Evolutionary conservation across 495 filamentous ascomycete species (phyloP).

Genomic region (Beverwykella pulmonaria): DNA sequence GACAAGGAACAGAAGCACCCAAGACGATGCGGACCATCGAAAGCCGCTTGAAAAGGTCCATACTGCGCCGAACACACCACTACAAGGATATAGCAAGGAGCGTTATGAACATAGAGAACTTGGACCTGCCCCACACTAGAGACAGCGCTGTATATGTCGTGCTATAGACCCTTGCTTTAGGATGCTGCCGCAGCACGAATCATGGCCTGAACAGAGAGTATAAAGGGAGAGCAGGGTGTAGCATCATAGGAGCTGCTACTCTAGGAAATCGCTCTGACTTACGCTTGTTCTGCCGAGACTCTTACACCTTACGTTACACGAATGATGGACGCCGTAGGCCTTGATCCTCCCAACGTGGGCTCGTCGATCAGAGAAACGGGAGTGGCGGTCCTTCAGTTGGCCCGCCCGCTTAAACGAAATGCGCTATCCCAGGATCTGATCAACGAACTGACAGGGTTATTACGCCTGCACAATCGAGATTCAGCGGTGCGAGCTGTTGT

Average conservation of each 20-base stretch:
- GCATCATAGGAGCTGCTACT: not conserved
- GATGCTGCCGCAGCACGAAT: not conserved
- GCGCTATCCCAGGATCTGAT: conserved; percentile 23
- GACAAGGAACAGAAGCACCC: not conserved
- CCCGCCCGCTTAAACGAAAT: conserved; percentile 29
- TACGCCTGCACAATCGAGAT: conserved; percentile 14
- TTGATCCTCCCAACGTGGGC: conserved; percentile 12
- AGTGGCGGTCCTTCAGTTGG: conserved; percentile 23
- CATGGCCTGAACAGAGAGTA: not conserved
- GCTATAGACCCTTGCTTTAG: not conserved
- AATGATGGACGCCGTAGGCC: not conserved
- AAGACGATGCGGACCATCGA: not conserved
- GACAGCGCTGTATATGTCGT: not conserved
- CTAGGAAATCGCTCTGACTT: not conserved
- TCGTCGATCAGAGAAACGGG: conserved; percentile 21
- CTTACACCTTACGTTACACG: not conserved
- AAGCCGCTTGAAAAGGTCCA: not conserved
- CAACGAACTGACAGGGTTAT: conserved; percentile 15
- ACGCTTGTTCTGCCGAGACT: not conserved
- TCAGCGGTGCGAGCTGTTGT: conserved; percentile 15
- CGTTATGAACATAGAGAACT: not conserved
- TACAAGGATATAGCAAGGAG: not conserved
- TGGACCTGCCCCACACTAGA: not conserved
- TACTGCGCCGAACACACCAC: not conserved
- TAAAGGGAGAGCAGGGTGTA: not conserved